Evolutionary conservation across 306 rosid species (phyloP), one percentile per base, ranked within the genome.

Genomic region (Castanopsis chinensis): DNA sequence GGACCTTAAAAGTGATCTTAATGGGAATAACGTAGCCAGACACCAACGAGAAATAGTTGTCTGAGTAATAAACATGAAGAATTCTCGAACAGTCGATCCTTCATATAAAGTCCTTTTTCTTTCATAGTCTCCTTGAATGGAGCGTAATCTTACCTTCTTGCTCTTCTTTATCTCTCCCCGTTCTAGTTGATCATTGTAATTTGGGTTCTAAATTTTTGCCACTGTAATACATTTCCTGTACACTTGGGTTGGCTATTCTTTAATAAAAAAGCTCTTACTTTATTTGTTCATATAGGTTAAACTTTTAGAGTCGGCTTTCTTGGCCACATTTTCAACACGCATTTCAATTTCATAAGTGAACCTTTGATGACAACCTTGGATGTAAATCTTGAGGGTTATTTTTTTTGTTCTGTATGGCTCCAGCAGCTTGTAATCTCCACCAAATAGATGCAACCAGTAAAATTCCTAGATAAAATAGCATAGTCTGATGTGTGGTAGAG

Each of bases 11-110:
- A 51, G 90, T 79, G 82, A 94, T 76, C 55, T 84, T 85, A 53
- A 92, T 69, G 6, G 90, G 84, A 85, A 90, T 81, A 71, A 65
- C 65, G 83, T 94, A 95, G 35, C 97, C 95, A 0, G 99, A 95
- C 41, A 92, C 90, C 65, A 92, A 86, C 11, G 97, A 92, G 82
- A 94, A 88, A 71, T 94, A 94, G 91, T 92, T 94, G 82, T 92
- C 95, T 0, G 97, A 88, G 85, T 94, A 92, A 84, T 92, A 95
- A 81, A 94, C 92, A 0, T 92, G 97, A 63, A 94, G 93, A 81
- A 92, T 91, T 88, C 99, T 32, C 4, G 1, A 4, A 32, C 33
- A 4, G 33, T 32, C 5, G 33, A 32, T 33, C 35, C 35, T 33
- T 33, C 1, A 33, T 33, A 33, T 33, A 33, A 33, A 33, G 35